Base-by-base conservation (phyloP, 2,329 filamentous ascomycete species). In the Paraconiothyrium brasiliense region DNA sequence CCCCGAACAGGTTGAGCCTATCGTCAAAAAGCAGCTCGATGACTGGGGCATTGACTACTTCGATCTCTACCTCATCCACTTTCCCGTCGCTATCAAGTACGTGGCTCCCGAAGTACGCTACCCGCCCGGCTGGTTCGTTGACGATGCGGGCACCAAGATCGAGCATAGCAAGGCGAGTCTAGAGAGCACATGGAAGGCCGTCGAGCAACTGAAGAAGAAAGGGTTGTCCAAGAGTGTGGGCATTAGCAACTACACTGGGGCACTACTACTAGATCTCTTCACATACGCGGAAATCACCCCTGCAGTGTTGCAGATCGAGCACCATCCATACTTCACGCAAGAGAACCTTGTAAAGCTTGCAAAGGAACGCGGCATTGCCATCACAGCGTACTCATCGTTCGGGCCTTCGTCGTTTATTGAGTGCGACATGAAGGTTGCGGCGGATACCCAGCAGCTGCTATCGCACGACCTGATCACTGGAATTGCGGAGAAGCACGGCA, bases 41-140 rank as follows among this genome's bases (percentile, higher is more conserved):
- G 76, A 77, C 64, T 76, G 72, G 73, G 74, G 72, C 39, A 60
- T 78, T 48, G 76, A 78, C 62, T 77, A 78, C 70, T 78, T 78
- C 59, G 76, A 78, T 65, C 68, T 78, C n/a, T 78, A 76, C 87
- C 84, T 94, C 72, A 89, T 96, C 73, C 93, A 97, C 84, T 97
- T 96, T 86, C 93, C 94, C 70, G 88, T 96, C 66, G 87, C 93
- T 44, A 86, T 97, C 71, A 91, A 93, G 83, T 78, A 78, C 56
- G 74, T 78, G 41, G 65, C 71, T 20, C 76, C 76, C 47, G 70
- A 75, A 67, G 68, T 64, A 20, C 69, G 76, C 34, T 78, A 78
- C 65, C 76, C 76, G 37, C 76, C 76, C 1, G 75, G 76, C 13
- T 78, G 76, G 76, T 78, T 62, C 70, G 63, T 67, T 61, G 76